Percentiles rank a stretch among this genome's conserved stretches.
Evolutionary conservation across 2,329 filamentous ascomycete genomes (phyloP).

Genomic region (Trichoderma koningii): DNA sequence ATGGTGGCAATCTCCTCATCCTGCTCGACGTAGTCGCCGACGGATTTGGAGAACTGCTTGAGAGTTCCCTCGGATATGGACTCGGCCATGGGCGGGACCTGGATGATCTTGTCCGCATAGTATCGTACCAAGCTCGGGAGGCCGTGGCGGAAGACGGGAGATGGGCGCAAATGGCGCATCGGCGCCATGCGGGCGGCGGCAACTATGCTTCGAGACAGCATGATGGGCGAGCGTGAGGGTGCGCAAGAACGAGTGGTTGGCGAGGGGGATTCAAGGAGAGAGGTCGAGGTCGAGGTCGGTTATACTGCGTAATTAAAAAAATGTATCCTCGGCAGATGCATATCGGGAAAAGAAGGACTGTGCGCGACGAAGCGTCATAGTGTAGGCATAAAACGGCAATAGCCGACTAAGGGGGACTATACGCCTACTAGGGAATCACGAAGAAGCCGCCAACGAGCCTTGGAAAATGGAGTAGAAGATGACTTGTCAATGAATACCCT

Average conservation of each 20-base stretch:
- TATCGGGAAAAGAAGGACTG: constrained; percentile 24
- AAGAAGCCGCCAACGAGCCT: no score
- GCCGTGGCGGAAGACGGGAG: constrained; percentile 37
- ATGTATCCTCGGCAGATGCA: constrained; percentile 23
- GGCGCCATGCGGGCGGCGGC: constrained; percentile 18
- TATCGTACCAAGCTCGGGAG: constrained; percentile 57
- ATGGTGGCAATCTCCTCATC: constrained; percentile 99
- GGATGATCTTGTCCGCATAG: constrained; percentile 81
- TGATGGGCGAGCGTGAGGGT: constrained; percentile 7
- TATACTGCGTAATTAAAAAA: constrained; percentile 23
- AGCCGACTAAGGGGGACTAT: constrained; percentile 1
- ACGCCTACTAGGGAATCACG: background rate
- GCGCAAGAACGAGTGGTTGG: constrained; percentile 10
- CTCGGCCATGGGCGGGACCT: constrained; percentile 97
- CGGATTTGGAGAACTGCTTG: constrained; percentile 89
- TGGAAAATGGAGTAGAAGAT: background rate
- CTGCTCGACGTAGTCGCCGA: constrained; percentile 90
- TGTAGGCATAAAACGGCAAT: constrained; percentile 3
- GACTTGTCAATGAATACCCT: background rate
- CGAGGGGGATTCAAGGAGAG: constrained; percentile 9
- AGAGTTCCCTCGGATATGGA: constrained; percentile 97
- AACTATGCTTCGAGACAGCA: constrained; percentile 23
- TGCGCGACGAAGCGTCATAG: background rate
- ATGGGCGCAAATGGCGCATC: constrained; percentile 26
- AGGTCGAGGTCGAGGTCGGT: background rate